A percentile compares a stretch with the other conserved stretches of the same genome.
phyloP scores from a whole-genome alignment of 352 stramenopile genomes.

The Thalassiosira hispida region DNA sequence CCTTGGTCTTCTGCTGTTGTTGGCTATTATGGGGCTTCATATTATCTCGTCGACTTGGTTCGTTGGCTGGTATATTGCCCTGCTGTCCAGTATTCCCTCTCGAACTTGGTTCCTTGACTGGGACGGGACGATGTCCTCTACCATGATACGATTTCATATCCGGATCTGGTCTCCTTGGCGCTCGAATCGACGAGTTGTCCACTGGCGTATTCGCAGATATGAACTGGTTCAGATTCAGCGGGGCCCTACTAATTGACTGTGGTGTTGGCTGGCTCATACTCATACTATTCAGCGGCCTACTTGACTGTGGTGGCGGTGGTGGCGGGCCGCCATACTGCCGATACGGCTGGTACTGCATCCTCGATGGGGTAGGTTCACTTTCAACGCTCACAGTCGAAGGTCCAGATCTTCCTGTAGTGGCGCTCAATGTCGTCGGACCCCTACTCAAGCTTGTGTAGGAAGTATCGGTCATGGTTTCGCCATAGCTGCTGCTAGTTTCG shows the following conservation, averaged over 20 bases:
- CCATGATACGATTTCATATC: background rate
- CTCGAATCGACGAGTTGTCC: no score
- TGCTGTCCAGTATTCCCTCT: no score
- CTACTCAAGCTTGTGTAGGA: background rate
- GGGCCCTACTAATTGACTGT: no score
- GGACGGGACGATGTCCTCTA: background rate
- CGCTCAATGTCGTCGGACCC: conserved; percentile 4
- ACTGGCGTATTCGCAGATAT: no score
- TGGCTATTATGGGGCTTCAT: no score
- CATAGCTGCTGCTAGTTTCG: background rate
- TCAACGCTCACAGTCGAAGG: background rate
- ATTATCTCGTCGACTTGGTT: no score
- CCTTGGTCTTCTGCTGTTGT: no score
- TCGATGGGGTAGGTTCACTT: background rate
- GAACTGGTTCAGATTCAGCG: no score
- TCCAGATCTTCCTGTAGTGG: background rate
- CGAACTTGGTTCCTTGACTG: no score
- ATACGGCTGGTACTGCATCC: conserved; percentile 4
- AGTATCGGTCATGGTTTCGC: background rate
- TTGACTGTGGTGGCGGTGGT: no score
- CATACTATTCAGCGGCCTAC: no score
- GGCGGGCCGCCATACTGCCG: conserved; percentile 10
- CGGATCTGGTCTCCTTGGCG: background rate
- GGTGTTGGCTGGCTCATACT: background rate
- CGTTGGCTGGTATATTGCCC: no score